Conservation (phyloP, 495 filamentous ascomycete species). For the Massariosphaeria phaeospora region DNA sequence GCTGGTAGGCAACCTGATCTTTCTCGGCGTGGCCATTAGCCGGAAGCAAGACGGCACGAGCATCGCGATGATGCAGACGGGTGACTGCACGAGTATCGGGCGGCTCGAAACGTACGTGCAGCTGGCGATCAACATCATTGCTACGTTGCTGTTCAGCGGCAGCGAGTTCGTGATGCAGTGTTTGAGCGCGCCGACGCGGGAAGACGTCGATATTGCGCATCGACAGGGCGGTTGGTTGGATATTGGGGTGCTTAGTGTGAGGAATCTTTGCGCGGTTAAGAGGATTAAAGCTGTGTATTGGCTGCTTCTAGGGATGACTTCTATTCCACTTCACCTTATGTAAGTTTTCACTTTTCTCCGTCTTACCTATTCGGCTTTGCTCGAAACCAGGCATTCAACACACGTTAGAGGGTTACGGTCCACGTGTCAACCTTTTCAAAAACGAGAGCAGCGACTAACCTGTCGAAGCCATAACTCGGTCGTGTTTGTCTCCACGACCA, state of each 20-base stretch:
- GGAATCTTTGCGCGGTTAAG: background rate
- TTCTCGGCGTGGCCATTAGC: too few species aligned
- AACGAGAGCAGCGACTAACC: too few species aligned
- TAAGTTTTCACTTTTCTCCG: background rate
- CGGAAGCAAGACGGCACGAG: too few species aligned
- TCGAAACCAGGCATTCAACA: too few species aligned
- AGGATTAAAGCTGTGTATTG: background rate
- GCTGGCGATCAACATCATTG: slow-evolving; percentile 9
- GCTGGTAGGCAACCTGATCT: too few species aligned
- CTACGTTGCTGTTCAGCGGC: background rate
- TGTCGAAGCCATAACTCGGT: too few species aligned
- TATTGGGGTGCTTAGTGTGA: slow-evolving; percentile 8
- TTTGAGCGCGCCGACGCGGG: slow-evolving; percentile 2
- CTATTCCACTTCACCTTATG: slow-evolving; percentile 11
- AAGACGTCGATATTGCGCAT: slow-evolving; percentile 10
- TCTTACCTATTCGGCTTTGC: background rate
- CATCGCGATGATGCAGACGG: too few species aligned
- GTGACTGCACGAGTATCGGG: too few species aligned
- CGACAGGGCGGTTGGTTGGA: slow-evolving; percentile 1
- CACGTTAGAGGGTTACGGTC: too few species aligned
- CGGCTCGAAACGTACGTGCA: too few species aligned
- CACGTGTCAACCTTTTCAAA: too few species aligned
- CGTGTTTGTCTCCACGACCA: too few species aligned
- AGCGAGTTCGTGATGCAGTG: slow-evolving; percentile 12
- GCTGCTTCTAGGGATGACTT: background rate